These are phyloP conservation scores for Biscutella laevigata DNA, from an alignment of 441 rosid genomes.

Conservation along the genomic window DNA sequence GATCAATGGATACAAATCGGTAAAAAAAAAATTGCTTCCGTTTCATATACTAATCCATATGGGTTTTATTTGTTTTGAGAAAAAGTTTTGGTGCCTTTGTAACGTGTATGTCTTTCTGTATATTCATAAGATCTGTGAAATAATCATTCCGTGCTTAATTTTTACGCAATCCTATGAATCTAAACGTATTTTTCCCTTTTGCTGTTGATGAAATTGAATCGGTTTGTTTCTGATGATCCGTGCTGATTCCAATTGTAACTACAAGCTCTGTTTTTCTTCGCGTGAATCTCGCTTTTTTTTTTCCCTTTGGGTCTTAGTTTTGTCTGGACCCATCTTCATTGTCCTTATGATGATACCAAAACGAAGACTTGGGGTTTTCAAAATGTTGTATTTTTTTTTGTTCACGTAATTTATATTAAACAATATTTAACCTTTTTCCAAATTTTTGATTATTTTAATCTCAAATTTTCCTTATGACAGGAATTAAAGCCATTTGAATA, in stretches of 20 bases:
- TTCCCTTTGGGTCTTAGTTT: neutral
- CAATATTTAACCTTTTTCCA: constrained; percentile 10
- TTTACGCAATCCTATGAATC: neutral
- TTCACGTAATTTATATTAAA: too few species aligned
- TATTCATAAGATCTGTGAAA: constrained; percentile 14
- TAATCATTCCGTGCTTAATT: neutral
- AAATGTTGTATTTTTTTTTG: neutral
- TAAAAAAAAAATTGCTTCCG: neutral
- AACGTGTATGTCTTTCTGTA: neutral
- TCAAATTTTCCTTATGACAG: neutral
- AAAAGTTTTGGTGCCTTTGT: constrained; percentile 9
- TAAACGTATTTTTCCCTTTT: neutral
- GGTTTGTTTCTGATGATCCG: too few species aligned
- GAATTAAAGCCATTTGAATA: constrained; percentile 16
- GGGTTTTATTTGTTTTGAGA: neutral
- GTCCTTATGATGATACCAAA: constrained; percentile 6
- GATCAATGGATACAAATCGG: constrained; percentile 15
- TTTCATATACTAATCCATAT: constrained; percentile 3
- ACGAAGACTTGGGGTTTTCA: neutral
- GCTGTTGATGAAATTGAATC: neutral
- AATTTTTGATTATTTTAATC: neutral
- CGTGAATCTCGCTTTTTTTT: constrained; percentile 6
- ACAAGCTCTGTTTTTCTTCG: too few species aligned
- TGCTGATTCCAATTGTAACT: too few species aligned
- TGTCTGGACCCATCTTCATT: neutral